Base-by-base conservation (phyloP, 2,329 filamentous ascomycete species). In the Aspergillus arachidicola region DNA sequence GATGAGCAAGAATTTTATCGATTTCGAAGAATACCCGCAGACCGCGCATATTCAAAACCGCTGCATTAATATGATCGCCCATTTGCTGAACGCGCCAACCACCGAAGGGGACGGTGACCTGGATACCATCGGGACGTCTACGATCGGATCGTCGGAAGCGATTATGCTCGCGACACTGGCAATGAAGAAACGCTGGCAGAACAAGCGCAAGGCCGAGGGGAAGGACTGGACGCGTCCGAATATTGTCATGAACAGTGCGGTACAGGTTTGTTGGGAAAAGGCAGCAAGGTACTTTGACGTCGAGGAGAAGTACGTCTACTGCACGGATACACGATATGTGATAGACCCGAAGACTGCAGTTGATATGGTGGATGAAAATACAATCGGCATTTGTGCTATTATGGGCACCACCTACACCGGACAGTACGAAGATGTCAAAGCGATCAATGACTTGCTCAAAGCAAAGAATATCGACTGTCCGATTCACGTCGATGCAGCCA, bases 171-270 rank as follows among this genome's bases (percentile, higher is more conserved):
- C 88, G 36, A 89, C 88, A 1, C 78, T 92, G 23, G 89, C 89
- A 4, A 91, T 92, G 89, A 91, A 91, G 80, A 82, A 88, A n/a
- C 82, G 87, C 23, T 92, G 89, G 90, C 88, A 91, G 73, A 86
- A 90, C 69, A 85, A 83, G 68, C 82, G 89, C 30, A 80, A 78
- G 60, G 82, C 80, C 0, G 83, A 83, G 43, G 88, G 88, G 16
- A 90, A 91, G 65, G 87, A 89, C 66, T 85, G 82, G 1, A 81
- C 77, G 1, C 86, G 85, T 36, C 90, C 90, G 1, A 92, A 92
- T 71, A 91, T 92, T 66, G 81, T 92, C 70, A 92, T 92, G 89
- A 89, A 89, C 1, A 83, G 87, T 28, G 91, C 91, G 68, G 89
- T 89, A 1, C 90, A 92, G 76, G 89, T 92, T 0, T 89, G 89